Evolutionary conservation across 2,329 filamentous ascomycete genomes (phyloP), one percentile per base, ranked within the genome.

Genomic region (Cadophora sp.): DNA sequence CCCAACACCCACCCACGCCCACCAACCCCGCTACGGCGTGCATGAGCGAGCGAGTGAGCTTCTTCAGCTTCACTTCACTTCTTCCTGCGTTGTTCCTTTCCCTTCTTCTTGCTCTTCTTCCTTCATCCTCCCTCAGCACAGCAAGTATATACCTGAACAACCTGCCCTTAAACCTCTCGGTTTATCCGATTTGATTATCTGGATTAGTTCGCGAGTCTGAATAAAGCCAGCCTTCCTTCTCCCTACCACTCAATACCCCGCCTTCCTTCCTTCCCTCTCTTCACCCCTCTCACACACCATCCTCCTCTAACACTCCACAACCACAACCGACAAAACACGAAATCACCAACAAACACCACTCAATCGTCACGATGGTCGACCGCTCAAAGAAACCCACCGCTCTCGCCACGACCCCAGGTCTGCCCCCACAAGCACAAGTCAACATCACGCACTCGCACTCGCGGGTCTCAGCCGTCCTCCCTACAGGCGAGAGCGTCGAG

Each of bases 401-500:
- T 47, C 87, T 95, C 75, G 88, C 92, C 63, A 84, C 92, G 70
- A 90, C 91, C 8, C 90, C 91, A 8, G 88, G 89, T 62, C 85
- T 90, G 18, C 89, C 92, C 18, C 91, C 94, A 58, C 92, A 89
- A 76, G 81, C 95, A 41, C 88, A 90, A 71, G 91, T 97, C 76
- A 87, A 87, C 78, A 89, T 94, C 76, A 87, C 89, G 33, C 86
- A 92, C 74, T 87, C 88, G 77, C 89, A 89, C 79, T 86, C 86
- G 67, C 88, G 87, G 68, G 90, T 98, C 61, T 86, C 87, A n/a
- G 95, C 95, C 41, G 86, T 85, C 36, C 87, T 98, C 51, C 92
- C 94, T 47, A 91, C 93, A 0, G 94, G 95, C 72, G 94, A 98
- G 81, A 92, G 88, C 64, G 87, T 97, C 72, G 89, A 93, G 71